Evolutionary conservation across 345 rosid genomes (phyloP), one percentile per base, ranked within the genome.

Genomic region (rapeseed (Brassica napus)): DNA sequence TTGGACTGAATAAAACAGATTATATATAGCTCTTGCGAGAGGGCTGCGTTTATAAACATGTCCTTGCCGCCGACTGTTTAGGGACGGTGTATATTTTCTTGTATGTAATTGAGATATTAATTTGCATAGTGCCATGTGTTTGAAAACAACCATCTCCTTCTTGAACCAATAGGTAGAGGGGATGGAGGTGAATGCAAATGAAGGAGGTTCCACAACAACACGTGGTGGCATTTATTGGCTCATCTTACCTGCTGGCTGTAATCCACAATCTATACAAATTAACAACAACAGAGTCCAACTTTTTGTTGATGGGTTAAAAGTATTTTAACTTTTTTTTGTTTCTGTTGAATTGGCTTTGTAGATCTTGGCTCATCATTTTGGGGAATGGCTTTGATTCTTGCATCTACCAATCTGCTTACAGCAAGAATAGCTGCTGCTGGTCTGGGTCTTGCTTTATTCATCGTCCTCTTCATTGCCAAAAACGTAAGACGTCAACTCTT

Each of bases 221-320:
- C 94, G 99, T 15, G 99, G 99, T 58, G 98, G 99, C 81, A 75
- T 88, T 68, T 93, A 93, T 74, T 93, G 98, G 96, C 60, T 93
- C 70, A 95, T 95, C 83, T 87, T 95, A 74, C 99, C 99, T 59
- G 98, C 99, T 42, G 99, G 99, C 89, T 95, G 99, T 95, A 93
- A 89, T 72, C 9, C 66, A 18, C 52, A 26, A 12, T 55, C 67
- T 26, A n/a, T 32, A 26, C 73, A 74, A 12, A 28, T 55, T 24
- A 59, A 11, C 28, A 28, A 6, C 18, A 31, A 58, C 11, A 31
- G 3, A 7, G 0, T 34, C 11, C 6, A 8, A 62, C 24, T 23
- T 34, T 7, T 57, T 28, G 15, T 8, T 16, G 9, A 23, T 60
- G 37, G 47, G 14, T 57, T 47, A 6, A 63, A 8, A 8, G 11